Evolutionary conservation across 257 asterid genomes (phyloP), one percentile per base, ranked within the genome.

Genomic region (Prunella vulgaris): DNA sequence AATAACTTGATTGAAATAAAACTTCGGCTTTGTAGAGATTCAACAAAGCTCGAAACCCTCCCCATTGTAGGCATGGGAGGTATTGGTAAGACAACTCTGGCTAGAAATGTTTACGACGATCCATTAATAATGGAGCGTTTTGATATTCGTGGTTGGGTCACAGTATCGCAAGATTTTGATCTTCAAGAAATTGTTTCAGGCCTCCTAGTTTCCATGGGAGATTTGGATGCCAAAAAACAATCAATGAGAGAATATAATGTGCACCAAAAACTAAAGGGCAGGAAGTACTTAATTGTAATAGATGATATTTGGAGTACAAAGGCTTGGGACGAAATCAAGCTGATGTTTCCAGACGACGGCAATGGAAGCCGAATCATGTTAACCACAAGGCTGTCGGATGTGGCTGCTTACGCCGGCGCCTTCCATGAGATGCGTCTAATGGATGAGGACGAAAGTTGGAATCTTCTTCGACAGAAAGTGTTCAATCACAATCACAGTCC

Each of bases 21-120:
- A 49, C 3, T 5, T 10, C 62, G 44, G 3, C 71, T 66, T 7
- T 30, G 33, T 7, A 30, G 62, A 17, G 61, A 66, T 5, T 48
- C 60, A 18, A 27, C 62, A 5, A 20, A 35, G 51, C 71, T 51
- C 3, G 35, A 49, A 33, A 5, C 18, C 33, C 12, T 51, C 6
- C 71, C 71, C 0, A 66, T 66, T 10, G 51, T 18, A 2, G 71
- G 71, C 3, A 66, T 30, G 71, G 62, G n/a, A n/a, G n/a, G n/a
- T n/a, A n/a, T n/a, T n/a, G n/a, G n/a, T n/a, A n/a, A n/a, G n/a
- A n/a, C n/a, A 49, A 17, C 71, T 18, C 71, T 66, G 5, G 62
- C 71, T 7, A 10, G 12, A 32, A 30, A 49, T 7, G 71, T 28
- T 12, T 66, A 66, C 6, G 28, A 66, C 1, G 71, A 66, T 51